A percentile compares a stretch with the other conserved stretches of the same genome.
phyloP scores from a whole-genome alignment of 2,329 filamentous ascomycete genomes.

The Beauveria caledonica region DNA sequence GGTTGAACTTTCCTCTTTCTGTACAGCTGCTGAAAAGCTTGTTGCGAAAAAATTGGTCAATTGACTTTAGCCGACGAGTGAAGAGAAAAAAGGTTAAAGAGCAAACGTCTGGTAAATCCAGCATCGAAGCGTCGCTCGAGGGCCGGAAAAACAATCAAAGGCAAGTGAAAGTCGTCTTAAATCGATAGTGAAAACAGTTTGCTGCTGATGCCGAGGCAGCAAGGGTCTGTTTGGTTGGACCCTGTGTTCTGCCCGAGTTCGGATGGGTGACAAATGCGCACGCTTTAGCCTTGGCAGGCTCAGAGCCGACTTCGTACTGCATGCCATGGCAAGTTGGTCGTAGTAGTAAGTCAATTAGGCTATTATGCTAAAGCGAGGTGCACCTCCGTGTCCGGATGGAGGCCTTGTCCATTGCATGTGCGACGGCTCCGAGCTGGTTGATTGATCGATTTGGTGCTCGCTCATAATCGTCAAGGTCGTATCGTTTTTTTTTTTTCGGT shows the following conservation, averaged over 20 bases:
- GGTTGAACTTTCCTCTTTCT: background rate
- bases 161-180: slow-evolving; percentile 4
- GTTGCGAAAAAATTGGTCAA: background rate
- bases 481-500: background rate
- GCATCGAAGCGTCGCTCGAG: background rate
- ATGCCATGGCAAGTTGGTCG: background rate
- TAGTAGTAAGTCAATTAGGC: slow-evolving; percentile 11
- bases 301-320: background rate
- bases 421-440: background rate
- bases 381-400: background rate
- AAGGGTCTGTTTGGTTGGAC: background rate
- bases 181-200: background rate
- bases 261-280: background rate
- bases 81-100: background rate
- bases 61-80: background rate
- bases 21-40: slow-evolving; percentile 4
- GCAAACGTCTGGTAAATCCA: background rate
- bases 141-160: background rate
- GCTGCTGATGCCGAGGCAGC: background rate
- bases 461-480: slow-evolving; percentile 8
- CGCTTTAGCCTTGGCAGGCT: background rate
- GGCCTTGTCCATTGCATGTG: background rate
- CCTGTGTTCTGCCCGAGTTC: background rate
- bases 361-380: slow-evolving; percentile 10
- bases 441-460: slow-evolving; percentile 3